Conservation (phyloP, 83 land plant species). For the Picea abies region DNA sequence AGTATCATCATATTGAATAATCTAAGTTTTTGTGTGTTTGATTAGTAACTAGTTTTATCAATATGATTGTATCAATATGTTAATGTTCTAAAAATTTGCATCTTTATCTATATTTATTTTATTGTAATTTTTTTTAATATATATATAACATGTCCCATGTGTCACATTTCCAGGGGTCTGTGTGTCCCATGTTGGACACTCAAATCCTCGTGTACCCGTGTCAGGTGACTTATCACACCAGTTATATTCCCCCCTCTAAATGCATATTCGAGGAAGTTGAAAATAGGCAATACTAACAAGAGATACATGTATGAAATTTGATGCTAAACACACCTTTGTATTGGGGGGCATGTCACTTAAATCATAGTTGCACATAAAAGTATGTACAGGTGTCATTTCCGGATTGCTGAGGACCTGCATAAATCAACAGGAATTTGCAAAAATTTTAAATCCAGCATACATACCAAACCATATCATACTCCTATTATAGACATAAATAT, state of each 20-base stretch:
- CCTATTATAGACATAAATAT: neutral
- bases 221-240: neutral
- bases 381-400: conserved; percentile 93
- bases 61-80: too few relatives aligned
- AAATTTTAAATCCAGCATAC: neutral
- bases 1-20: too few relatives aligned
- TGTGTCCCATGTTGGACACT: too few relatives aligned
- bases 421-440: neutral
- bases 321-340: conserved; percentile 70
- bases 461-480: neutral
- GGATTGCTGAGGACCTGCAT: conserved; percentile 79
- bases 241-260: neutral
- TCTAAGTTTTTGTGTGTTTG: too few relatives aligned
- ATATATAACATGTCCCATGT: too few relatives aligned
- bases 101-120: too few relatives aligned
- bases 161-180: too few relatives aligned
- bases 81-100: too few relatives aligned
- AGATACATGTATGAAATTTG: neutral
- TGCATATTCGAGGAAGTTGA: neutral
- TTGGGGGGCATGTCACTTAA: conserved; percentile 94
- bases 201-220: too few relatives aligned
- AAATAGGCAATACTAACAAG: neutral
- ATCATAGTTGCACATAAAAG: conserved; percentile 94
- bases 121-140: too few relatives aligned
- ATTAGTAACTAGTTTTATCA: too few relatives aligned